Percentiles rank a stretch among this genome's conserved stretches.
Evolutionary conservation across 2,329 filamentous ascomycete genomes (phyloP).

Genomic region (Periconia sp.): DNA sequence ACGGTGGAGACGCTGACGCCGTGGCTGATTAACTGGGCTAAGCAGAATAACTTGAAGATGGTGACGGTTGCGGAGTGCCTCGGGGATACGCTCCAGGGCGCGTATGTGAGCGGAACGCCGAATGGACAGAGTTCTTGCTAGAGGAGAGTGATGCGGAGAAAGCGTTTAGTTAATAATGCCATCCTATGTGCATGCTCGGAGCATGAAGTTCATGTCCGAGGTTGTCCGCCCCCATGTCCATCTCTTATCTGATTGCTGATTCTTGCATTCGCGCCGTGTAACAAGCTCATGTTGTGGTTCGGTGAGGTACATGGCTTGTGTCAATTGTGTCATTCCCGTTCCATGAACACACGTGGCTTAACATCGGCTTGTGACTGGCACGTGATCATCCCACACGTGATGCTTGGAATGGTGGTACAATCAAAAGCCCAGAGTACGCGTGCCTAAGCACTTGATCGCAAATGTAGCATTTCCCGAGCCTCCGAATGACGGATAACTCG

Average conservation of each 20-base stretch:
- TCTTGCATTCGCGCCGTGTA: no score
- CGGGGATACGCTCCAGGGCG: slow-evolving; percentile 26
- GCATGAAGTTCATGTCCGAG: background rate
- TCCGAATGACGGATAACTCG: background rate
- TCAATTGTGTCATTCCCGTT: no score
- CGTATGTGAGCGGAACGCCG: slow-evolving; percentile 28
- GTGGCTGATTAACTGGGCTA: slow-evolving; percentile 42
- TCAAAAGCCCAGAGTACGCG: no score
- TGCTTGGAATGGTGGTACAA: no score
- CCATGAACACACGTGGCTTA: no score
- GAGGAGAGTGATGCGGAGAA: background rate
- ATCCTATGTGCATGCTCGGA: background rate
- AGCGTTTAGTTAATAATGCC: background rate
- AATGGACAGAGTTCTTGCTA: slow-evolving; percentile 24
- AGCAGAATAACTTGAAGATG: slow-evolving; percentile 37
- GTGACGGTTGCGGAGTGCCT: slow-evolving; percentile 40
- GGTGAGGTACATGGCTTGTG: no score
- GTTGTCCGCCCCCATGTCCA: background rate
- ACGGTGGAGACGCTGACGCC: slow-evolving; percentile 39
- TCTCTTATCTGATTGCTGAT: background rate
- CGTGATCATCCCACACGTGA: no score
- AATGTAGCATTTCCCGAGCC: no score
- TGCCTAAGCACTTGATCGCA: no score
- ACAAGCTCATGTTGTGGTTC: no score
- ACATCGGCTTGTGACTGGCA: no score